These are phyloP conservation scores for Fusarium sp. DNA, from an alignment of 2,329 filamentous ascomycete species.

Conservation along the genomic window DNA sequence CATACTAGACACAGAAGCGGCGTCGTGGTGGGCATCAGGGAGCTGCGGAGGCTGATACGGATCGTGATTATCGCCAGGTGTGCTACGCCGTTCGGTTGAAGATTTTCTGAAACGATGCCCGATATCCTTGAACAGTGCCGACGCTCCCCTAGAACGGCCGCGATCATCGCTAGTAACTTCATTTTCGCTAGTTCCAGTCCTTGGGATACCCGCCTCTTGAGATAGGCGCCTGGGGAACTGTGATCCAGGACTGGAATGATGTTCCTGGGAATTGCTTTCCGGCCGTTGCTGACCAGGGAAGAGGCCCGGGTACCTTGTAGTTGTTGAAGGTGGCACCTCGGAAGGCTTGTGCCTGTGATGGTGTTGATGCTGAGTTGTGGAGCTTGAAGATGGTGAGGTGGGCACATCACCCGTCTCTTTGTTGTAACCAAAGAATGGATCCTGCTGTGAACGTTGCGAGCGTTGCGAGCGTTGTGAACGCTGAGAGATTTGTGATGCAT, in stretches of 20 bases:
- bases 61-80: conserved; percentile 39
- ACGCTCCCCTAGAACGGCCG: conserved; percentile 52
- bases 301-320: conserved; percentile 61
- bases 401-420: conserved; percentile 61
- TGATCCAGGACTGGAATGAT: conserved; percentile 5
- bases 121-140: conserved; percentile 64
- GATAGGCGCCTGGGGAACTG: conserved; percentile 33
- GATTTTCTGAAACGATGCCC: conserved; percentile 56
- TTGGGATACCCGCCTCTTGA: conserved; percentile 47
- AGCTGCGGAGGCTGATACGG: conserved; percentile 23
- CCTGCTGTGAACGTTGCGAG: conserved; percentile 42
- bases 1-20: conserved; percentile 56
- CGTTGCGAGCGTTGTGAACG: conserved; percentile 17
- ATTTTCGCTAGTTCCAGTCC: conserved; percentile 41
- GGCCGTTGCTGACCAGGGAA: conserved; percentile 50
- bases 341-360: conserved; percentile 45
- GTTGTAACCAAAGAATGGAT: conserved; percentile 46
- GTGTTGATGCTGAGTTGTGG: conserved; percentile 20
- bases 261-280: conserved; percentile 31
- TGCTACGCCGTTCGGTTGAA: conserved; percentile 49
- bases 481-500: conserved; percentile 42
- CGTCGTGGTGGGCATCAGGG: conserved; percentile 47
- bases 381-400: conserved; percentile 21
- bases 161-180: conserved; percentile 48
- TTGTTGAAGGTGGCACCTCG: conserved; percentile 63